Percentiles rank a stretch among this genome's conserved stretches.
Evolutionary conservation across 169 alveolate species (phyloP).

Genomic region (Cryptosporidium felis): DNA sequence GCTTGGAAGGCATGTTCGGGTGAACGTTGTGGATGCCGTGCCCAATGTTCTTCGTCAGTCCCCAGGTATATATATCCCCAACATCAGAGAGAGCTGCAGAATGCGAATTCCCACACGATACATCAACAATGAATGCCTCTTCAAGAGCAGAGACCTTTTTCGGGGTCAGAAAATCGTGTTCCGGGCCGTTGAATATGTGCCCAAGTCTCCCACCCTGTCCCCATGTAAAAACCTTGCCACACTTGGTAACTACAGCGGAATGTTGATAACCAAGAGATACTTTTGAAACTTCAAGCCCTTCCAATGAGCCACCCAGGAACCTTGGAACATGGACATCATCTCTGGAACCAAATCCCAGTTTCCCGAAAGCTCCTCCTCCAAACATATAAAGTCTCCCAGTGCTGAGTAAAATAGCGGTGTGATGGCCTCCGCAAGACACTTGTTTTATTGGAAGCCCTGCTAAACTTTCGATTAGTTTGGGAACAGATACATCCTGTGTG

Average conservation of each 20-base stretch:
- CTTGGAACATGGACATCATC: constrained; percentile 67
- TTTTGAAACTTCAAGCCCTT: constrained; percentile 11
- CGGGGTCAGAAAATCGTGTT: constrained; percentile 70
- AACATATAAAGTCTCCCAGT: constrained; percentile 72
- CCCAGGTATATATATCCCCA: constrained; percentile 71
- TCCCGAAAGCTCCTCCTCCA: constrained; percentile 79
- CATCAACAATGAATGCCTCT: constrained; percentile 46
- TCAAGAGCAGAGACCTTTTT: constrained; percentile 47
- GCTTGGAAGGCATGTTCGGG: constrained; percentile 60
- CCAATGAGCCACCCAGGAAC: constrained; percentile 59
- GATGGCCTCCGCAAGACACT: constrained; percentile 75
- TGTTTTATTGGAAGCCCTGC: constrained; percentile 69
- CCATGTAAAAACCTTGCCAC: constrained; percentile 75
- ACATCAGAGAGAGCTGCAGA: constrained; percentile 64
- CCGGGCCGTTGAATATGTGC: constrained; percentile 63
- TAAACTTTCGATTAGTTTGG: constrained; percentile 63
- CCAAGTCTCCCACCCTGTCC: constrained; percentile 78
- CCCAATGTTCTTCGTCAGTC: constrained; percentile 49
- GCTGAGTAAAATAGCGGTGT: constrained; percentile 71
- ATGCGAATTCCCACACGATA: constrained; percentile 73
- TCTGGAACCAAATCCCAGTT: constrained; percentile 73
- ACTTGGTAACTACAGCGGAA: constrained; percentile 72
- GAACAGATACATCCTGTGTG: constrained; percentile 63
- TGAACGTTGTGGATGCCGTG: constrained; percentile 37
- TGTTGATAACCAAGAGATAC: constrained; percentile 75